Percentiles rank a stretch among this genome's conserved stretches.
Conservation (phyloP, 768 basidiomycete genomes). For the Rhizopogon rudus region DNA sequence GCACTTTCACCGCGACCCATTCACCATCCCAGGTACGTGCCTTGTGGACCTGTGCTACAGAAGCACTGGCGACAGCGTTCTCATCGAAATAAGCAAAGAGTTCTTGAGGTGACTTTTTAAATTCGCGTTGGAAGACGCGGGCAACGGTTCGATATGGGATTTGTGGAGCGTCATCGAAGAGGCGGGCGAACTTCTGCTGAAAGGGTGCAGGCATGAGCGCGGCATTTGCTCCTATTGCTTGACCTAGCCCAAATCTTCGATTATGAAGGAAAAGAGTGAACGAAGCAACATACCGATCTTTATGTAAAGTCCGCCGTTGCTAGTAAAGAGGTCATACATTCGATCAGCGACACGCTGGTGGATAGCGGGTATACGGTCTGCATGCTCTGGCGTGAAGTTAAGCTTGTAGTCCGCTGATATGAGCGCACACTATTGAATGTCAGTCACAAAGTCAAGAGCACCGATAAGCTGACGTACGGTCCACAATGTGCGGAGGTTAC, state of each 20-base stretch:
- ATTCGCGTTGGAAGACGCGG: constrained; percentile 63
- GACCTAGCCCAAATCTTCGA: constrained; percentile 35
- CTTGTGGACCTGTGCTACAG: constrained; percentile 88
- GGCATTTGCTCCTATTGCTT: constrained; percentile 82
- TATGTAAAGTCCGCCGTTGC: constrained; percentile 83
- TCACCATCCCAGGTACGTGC: constrained; percentile 51
- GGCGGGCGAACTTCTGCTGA: constrained; percentile 72
- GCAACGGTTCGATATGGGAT: constrained; percentile 69
- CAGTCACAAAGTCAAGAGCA: constrained; percentile 2
- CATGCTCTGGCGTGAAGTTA: constrained; percentile 74
- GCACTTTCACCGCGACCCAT: constrained; percentile 91
- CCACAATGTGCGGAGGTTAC: constrained; percentile 46
- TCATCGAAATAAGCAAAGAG: constrained; percentile 79
- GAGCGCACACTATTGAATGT: constrained; percentile 47
- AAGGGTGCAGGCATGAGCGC: constrained; percentile 80
- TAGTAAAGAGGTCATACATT: constrained; percentile 69
- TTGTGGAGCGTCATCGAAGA: constrained; percentile 89
- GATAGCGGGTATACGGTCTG: constrained; percentile 68
- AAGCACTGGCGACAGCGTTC: constrained; percentile 78
- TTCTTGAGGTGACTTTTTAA: constrained; percentile 63
- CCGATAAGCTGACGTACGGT: constrained; percentile 29
- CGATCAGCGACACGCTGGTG: constrained; percentile 83
- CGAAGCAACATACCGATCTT: constrained; percentile 55
- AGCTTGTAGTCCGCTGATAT: constrained; percentile 83
- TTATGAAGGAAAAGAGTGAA: constrained; percentile 6